These are phyloP conservation scores for Peronospora farinosa DNA, from an alignment of 352 stramenopile genomes.

Conservation along the genomic window DNA sequence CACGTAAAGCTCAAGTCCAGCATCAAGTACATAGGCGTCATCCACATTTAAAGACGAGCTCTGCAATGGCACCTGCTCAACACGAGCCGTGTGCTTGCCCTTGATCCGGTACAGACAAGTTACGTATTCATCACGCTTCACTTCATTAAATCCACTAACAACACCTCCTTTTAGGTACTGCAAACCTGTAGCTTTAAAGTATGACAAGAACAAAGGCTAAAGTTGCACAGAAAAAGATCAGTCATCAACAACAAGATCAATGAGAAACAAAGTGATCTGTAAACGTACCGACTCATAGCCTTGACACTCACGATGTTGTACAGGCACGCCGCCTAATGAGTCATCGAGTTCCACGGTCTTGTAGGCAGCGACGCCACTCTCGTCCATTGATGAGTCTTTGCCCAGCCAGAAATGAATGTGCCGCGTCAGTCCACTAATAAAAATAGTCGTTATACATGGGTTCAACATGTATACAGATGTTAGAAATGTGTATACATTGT, in stretches of 20 bases:
- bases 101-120: constrained; percentile 88
- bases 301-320: constrained; percentile 90
- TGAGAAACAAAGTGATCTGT: not conserved
- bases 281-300: constrained; percentile 57
- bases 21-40: constrained; percentile 93
- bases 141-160: constrained; percentile 88
- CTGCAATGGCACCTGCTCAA: constrained; percentile 80
- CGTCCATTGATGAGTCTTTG: constrained; percentile 86
- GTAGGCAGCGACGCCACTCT: constrained; percentile 93
- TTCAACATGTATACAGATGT: not conserved
- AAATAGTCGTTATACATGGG: not conserved
- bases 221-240: constrained; percentile 8
- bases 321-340: constrained; percentile 78
- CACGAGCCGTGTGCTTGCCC: constrained; percentile 82
- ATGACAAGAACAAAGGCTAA: constrained; percentile 87
- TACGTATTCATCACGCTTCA: constrained; percentile 86
- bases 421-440: constrained; percentile 57
- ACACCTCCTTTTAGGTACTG: constrained; percentile 91
- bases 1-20: constrained; percentile 88
- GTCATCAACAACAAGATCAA: not conserved
- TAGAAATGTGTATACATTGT: not conserved
- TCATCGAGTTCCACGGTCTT: constrained; percentile 97
- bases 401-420: constrained; percentile 97
- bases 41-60: constrained; percentile 85
- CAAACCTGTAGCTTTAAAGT: constrained; percentile 90